A percentile compares a stretch with the other conserved stretches of the same genome.
phyloP scores from a whole-genome alignment of 441 rosid genomes.

The Bocquillonia castaneifolia region DNA sequence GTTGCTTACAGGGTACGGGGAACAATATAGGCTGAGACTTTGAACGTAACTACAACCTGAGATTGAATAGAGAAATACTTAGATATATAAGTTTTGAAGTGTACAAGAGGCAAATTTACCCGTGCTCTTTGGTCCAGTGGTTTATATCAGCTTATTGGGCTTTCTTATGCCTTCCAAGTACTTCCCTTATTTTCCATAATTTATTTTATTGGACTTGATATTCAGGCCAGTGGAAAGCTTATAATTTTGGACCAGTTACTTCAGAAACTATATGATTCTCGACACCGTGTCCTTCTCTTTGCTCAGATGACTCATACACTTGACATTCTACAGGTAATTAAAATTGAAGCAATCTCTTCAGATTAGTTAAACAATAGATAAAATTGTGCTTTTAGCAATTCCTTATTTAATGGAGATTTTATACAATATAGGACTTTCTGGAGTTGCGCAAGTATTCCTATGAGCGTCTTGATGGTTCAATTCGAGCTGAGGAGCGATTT shows the following conservation, averaged over 20 bases:
- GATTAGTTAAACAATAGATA: slow-evolving; percentile 9
- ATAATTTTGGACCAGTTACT: slow-evolving; percentile 69
- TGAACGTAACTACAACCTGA: background rate
- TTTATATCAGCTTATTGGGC: background rate
- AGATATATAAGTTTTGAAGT: background rate
- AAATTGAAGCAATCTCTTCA: slow-evolving; percentile 12
- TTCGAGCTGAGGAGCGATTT: slow-evolving; percentile 91
- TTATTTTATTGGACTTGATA: slow-evolving; percentile 9
- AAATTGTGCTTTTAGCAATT: background rate
- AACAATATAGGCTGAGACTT: slow-evolving; percentile 3
- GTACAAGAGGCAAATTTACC: background rate
- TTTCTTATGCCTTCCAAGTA: background rate
- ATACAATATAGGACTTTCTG: slow-evolving; percentile 59
- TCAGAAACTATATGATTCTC: slow-evolving; percentile 49
- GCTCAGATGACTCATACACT: slow-evolving; percentile 91
- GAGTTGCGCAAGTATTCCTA: slow-evolving; percentile 75
- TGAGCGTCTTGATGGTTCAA: slow-evolving; percentile 95
- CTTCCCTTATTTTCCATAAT: background rate
- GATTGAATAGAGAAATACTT: background rate
- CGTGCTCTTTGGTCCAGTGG: slow-evolving; percentile 8
- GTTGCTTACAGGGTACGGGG: slow-evolving; percentile 7
- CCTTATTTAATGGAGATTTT: slow-evolving; percentile 1
- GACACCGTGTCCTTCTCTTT: slow-evolving; percentile 86
- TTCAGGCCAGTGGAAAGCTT: slow-evolving; percentile 85
- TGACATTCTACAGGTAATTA: slow-evolving; percentile 74